phyloP scores from a whole-genome alignment of 2,329 filamentous ascomycete genomes.

The Chaetomium globosum region DNA sequence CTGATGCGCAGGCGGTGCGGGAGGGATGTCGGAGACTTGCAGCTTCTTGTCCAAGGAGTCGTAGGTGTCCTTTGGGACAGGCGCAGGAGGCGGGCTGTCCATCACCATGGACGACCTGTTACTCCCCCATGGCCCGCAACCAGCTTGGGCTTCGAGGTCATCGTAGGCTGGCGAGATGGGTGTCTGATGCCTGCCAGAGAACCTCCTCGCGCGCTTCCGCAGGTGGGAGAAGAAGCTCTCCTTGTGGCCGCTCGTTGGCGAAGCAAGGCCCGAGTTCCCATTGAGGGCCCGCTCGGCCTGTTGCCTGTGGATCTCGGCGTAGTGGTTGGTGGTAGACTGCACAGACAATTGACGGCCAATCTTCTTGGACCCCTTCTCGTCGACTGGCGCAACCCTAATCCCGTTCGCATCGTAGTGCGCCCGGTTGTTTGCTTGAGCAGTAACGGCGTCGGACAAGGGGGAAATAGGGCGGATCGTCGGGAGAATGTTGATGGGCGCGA shows the following conservation, averaged over 20 bases:
- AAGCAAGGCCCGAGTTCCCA: slow-evolving; percentile 73
- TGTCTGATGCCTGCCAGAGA: slow-evolving; percentile 87
- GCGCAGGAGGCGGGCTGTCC: slow-evolving; percentile 57
- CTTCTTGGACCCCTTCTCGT: slow-evolving; percentile 79
- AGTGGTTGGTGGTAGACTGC: slow-evolving; percentile 89
- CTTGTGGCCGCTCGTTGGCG: slow-evolving; percentile 77
- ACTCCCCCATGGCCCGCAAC: slow-evolving; percentile 84
- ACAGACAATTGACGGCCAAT: slow-evolving; percentile 92
- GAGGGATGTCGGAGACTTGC: slow-evolving; percentile 52
- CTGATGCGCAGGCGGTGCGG: slow-evolving; percentile 58
- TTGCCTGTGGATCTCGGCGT: slow-evolving; percentile 83
- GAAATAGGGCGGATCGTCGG: slow-evolving; percentile 94
- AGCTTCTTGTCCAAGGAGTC: slow-evolving; percentile 64
- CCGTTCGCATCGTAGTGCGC: slow-evolving; percentile 55
- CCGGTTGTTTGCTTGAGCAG: slow-evolving; percentile 77
- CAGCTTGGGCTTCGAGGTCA: slow-evolving; percentile 89
- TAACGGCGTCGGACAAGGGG: slow-evolving; percentile 91
- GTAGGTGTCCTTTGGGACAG: slow-evolving; percentile 57
- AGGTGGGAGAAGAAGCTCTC: slow-evolving; percentile 99
- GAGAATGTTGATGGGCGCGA: slow-evolving; percentile 91
- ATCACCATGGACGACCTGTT: slow-evolving; percentile 83
- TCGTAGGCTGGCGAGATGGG: slow-evolving; percentile 78
- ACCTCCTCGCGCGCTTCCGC: slow-evolving; percentile 84
- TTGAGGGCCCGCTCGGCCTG: slow-evolving; percentile 90
- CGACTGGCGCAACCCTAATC: slow-evolving; percentile 46